A percentile compares a stretch with the other conserved stretches of the same genome.
Conservation (phyloP, 495 filamentous ascomycete genomes). For the Penicillium pancosmium region DNA sequence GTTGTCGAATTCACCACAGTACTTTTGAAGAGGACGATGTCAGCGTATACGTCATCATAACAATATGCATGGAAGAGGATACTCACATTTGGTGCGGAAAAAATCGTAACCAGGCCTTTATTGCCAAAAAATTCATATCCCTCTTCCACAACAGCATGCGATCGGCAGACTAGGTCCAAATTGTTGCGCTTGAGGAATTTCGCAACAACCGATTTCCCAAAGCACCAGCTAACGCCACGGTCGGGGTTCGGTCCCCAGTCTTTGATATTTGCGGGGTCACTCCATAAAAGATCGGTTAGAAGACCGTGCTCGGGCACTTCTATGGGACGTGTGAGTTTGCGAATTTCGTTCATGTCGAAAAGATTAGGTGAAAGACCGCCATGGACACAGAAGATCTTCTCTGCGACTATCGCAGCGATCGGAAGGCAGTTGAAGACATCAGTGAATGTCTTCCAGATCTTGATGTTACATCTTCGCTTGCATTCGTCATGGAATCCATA, state of each 20-base stretch:
- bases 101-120: conserved; percentile 92
- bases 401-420: conserved; percentile 93
- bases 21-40: conserved; percentile 54
- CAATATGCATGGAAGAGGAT: not conserved
- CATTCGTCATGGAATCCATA: conserved; percentile 99
- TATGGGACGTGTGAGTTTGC: conserved; percentile 90
- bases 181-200: conserved; percentile 94
- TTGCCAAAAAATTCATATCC: conserved; percentile 99
- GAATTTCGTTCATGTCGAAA: conserved; percentile 97
- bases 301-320: conserved; percentile 98
- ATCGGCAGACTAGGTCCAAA: conserved; percentile 95
- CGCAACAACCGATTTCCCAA: conserved; percentile 97
- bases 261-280: conserved; percentile 97
- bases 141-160: conserved; percentile 99
- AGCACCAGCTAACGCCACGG: conserved; percentile 96
- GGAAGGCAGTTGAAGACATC: conserved; percentile 98
- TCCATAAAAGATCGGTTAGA: conserved; percentile 97
- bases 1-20: conserved; percentile 99
- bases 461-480: conserved; percentile 95
- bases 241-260: conserved; percentile 98
- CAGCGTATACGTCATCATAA: conserved; percentile 6
- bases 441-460: conserved; percentile 98
- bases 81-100: conserved; percentile 95
- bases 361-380: conserved; percentile 91
- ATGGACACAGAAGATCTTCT: conserved; percentile 99